phyloP scores from a whole-genome alignment of 163 green algal species.

The Coccomyxa subellipsoidea region DNA sequence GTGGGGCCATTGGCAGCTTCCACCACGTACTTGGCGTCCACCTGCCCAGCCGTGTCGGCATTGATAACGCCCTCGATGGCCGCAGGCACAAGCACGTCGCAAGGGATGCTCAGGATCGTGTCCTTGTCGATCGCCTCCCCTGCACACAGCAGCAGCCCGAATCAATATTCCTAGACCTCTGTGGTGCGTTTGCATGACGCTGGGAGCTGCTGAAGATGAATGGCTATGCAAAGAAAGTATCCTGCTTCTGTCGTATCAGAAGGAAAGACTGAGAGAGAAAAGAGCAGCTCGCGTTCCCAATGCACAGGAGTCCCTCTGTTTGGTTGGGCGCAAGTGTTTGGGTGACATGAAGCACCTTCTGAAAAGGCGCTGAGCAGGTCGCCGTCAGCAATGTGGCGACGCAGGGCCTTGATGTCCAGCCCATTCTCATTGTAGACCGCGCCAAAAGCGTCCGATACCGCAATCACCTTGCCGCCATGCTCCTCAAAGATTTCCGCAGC shows the following conservation, averaged over 20 bases:
- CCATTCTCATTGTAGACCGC: slow-evolving; percentile 58
- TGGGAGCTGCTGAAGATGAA: no score
- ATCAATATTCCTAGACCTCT: no score
- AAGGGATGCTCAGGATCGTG: slow-evolving; percentile 69
- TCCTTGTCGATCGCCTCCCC: slow-evolving; percentile 46
- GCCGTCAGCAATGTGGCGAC: slow-evolving; percentile 36
- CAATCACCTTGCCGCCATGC: slow-evolving; percentile 66
- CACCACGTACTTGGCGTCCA: slow-evolving; percentile 71
- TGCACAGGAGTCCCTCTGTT: no score
- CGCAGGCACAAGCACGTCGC: slow-evolving; percentile 90
- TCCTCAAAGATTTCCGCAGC: slow-evolving; percentile 68
- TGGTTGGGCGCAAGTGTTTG: no score
- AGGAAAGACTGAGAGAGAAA: no score
- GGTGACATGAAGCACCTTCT: slow-evolving; percentile 14
- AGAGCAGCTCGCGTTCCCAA: no score
- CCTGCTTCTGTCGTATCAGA: no score
- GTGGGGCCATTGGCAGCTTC: slow-evolving; percentile 91
- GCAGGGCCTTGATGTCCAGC: slow-evolving; percentile 61
- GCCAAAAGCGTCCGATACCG: slow-evolving; percentile 28
- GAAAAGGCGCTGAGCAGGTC: slow-evolving; percentile 22
- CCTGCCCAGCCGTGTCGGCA: slow-evolving; percentile 48
- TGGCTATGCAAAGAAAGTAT: no score
- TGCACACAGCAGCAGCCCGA: slow-evolving; percentile 20
- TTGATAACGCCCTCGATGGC: slow-evolving; percentile 83
- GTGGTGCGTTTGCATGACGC: no score